Percentiles rank a stretch among this genome's conserved stretches.
phyloP scores from a whole-genome alignment of 2,329 filamentous ascomycete genomes.

The Elsinoe australis region DNA sequence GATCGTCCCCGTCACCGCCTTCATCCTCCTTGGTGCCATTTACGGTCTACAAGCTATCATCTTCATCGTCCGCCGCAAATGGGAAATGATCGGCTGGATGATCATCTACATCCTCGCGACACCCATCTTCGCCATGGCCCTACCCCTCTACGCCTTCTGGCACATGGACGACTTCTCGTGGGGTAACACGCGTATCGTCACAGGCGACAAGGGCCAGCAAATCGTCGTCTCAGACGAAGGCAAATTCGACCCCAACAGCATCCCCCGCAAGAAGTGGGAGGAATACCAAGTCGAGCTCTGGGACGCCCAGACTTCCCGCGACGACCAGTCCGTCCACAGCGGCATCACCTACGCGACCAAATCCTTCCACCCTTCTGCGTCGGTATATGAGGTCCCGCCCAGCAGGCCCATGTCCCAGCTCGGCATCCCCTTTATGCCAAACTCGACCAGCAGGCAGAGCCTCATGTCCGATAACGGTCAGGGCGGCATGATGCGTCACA shows the following conservation, averaged over 20 bases:
- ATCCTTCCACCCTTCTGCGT: conserved; percentile 49
- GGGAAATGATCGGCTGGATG: conserved; percentile 99
- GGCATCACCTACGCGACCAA: conserved; percentile 93
- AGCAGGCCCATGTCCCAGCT: conserved; percentile 53
- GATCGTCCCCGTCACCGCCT: conserved; percentile 72
- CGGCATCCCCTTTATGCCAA: conserved; percentile 42
- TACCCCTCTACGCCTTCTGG: conserved; percentile 96
- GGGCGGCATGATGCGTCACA: conserved; percentile 20
- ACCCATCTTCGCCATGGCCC: conserved; percentile 80
- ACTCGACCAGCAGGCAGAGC: conserved; percentile 60
- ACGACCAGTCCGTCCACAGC: conserved; percentile 79
- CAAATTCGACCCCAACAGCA: conserved; percentile 88
- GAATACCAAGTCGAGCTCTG: conserved; percentile 97
- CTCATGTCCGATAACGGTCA: conserved; percentile 63
- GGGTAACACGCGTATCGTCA: conserved; percentile 97
- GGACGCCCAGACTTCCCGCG: conserved; percentile 84
- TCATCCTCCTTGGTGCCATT: conserved; percentile 86
- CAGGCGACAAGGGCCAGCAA: conserved; percentile 86
- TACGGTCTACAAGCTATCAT: conserved; percentile 96
- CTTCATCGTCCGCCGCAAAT: conserved; percentile 92
- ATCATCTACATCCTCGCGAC: conserved; percentile 87
- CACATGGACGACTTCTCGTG: conserved; percentile 99
- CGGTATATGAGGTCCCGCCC: conserved; percentile 54
- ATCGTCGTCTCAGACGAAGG: conserved; percentile 92
- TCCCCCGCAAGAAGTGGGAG: conserved; percentile 98